These are phyloP conservation scores for Rosellinia necatrix DNA, from an alignment of 2,329 filamentous ascomycete species.

Conservation along the genomic window DNA sequence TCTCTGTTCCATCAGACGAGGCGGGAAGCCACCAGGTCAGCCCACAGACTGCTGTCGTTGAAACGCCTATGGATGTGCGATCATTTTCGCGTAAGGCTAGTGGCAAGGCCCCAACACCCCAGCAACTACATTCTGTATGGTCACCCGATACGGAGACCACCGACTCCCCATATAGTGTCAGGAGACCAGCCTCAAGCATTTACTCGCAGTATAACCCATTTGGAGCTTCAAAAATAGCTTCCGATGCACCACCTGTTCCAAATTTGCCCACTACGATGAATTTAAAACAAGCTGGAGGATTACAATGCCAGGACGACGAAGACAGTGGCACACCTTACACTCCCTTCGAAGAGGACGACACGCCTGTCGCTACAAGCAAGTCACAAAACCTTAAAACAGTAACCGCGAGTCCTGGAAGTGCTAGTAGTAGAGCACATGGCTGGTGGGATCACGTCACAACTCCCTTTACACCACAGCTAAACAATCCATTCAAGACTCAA, in stretches of 20 bases:
- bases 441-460: constrained; percentile 82
- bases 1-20: constrained; percentile 64
- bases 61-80: constrained; percentile 45
- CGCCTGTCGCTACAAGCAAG: constrained; percentile 46
- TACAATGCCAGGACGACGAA: constrained; percentile 54
- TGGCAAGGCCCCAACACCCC: constrained; percentile 35
- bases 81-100: constrained; percentile 30
- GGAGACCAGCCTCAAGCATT: constrained; percentile 60
- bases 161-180: constrained; percentile 46
- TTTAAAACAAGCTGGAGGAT: constrained; percentile 39
- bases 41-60: constrained; percentile 53
- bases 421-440: constrained; percentile 64
- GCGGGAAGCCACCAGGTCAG: constrained; percentile 52
- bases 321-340: constrained; percentile 61
- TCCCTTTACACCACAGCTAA: constrained; percentile 61
- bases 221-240: constrained; percentile 31
- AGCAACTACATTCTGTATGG: constrained; percentile 59
- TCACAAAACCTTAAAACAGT: constrained; percentile 46
- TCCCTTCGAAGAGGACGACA: constrained; percentile 72
- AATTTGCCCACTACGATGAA: constrained; percentile 54
- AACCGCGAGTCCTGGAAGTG: constrained; percentile 51
- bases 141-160: constrained; percentile 65
- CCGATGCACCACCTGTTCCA: constrained; percentile 63
- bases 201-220: constrained; percentile 61
- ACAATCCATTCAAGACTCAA: constrained; percentile 50